phyloP scores from a whole-genome alignment of 2,329 filamentous ascomycete species.

The Fusarium dimerum region DNA sequence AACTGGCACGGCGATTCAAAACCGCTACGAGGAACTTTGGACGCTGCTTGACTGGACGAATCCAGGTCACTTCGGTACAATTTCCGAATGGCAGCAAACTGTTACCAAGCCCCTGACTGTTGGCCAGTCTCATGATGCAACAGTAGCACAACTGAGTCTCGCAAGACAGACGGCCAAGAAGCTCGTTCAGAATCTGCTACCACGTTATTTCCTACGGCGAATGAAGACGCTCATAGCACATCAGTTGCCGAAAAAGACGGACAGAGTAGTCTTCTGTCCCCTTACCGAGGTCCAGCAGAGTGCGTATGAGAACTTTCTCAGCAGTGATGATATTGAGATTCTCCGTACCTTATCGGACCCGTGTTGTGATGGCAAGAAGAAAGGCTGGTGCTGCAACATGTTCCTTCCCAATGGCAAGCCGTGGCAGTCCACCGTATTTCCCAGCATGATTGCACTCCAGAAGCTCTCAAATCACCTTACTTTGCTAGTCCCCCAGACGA shows the following conservation, averaged over 20 bases:
- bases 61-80: constrained; percentile 67
- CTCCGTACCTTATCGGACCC: constrained; percentile 67
- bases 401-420: constrained; percentile 60
- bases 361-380: constrained; percentile 66
- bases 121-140: constrained; percentile 92
- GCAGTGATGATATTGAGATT: constrained; percentile 65
- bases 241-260: constrained; percentile 91
- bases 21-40: constrained; percentile 97
- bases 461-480: constrained; percentile 94
- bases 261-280: constrained; percentile 92
- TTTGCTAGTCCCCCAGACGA: constrained; percentile 70
- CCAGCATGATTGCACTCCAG: constrained; percentile 77
- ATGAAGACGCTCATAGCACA: constrained; percentile 92
- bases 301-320: constrained; percentile 81
- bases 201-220: constrained; percentile 84
- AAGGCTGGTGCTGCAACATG: constrained; percentile 79
- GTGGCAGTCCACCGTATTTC: constrained; percentile 82
- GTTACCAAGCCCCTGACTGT: constrained; percentile 80
- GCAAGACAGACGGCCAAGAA: constrained; percentile 81
- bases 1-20: constrained; percentile 95
- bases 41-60: constrained; percentile 95
- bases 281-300: constrained; percentile 78
- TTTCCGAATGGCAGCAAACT: constrained; percentile 74
- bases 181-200: constrained; percentile 83
- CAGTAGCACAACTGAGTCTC: constrained; percentile 75